Percentiles rank a stretch among this genome's conserved stretches.
These are phyloP conservation scores for Artemisia princeps DNA, from an alignment of 140 eudicot species.

Conservation along the genomic window DNA sequence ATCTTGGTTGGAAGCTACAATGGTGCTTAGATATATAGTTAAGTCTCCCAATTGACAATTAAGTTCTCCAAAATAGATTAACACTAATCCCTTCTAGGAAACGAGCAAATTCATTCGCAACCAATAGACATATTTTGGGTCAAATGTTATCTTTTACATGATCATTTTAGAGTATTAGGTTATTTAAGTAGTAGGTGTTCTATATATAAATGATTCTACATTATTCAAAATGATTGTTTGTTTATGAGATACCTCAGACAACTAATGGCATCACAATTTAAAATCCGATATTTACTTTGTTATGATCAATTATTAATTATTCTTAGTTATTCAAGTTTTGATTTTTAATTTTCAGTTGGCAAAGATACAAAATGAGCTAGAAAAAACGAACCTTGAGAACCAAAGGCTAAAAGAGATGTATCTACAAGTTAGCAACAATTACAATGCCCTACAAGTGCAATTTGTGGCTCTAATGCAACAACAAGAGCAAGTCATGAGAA, in stretches of 20 bases:
- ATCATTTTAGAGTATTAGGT: no score
- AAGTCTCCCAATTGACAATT: no score
- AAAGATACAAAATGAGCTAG: conserved; percentile 48
- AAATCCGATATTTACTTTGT: neutral
- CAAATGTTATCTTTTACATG: neutral
- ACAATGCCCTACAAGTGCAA: conserved; percentile 51
- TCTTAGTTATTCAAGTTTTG: neutral
- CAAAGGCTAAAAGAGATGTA: conserved; percentile 57
- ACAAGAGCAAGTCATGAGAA: conserved; percentile 35
- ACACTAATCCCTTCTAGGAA: no score
- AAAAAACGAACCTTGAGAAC: conserved; percentile 62
- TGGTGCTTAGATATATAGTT: no score
- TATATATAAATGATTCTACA: no score
- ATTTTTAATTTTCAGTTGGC: conserved; percentile 35
- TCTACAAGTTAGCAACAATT: conserved; percentile 52
- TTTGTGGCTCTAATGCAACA: conserved; percentile 55
- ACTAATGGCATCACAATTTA: neutral
- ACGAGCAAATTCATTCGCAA: no score
- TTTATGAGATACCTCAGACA: no score
- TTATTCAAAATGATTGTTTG: no score
- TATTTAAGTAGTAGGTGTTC: no score
- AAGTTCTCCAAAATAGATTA: no score
- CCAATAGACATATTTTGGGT: no score
- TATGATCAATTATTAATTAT: neutral
- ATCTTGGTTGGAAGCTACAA: no score